Evolutionary conservation across 495 filamentous ascomycete genomes (phyloP).

Genomic region (Aspergillus homomorphus): DNA sequence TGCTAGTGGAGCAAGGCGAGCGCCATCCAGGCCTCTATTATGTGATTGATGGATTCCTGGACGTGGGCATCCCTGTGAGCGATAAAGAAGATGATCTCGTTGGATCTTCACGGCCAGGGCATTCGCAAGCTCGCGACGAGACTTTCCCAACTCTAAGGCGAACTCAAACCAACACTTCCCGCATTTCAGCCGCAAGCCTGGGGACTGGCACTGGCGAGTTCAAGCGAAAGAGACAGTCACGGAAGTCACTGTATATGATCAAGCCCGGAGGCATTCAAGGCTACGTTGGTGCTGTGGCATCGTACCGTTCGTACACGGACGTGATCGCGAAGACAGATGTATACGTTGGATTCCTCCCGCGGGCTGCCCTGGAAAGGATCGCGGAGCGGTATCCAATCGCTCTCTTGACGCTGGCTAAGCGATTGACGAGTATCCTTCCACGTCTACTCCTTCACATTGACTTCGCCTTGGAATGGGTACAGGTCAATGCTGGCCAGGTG

Average conservation of each 20-base stretch:
- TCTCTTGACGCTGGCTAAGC: conserved; percentile 90
- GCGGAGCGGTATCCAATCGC: conserved; percentile 91
- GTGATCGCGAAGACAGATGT: conserved; percentile 97
- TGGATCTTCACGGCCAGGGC: conserved; percentile 30
- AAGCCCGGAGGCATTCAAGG: conserved; percentile 95
- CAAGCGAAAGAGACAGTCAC: conserved; percentile 48
- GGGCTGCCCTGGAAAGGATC: conserved; percentile 81
- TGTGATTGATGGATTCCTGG: conserved; percentile 94
- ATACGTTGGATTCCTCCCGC: conserved; percentile 92
- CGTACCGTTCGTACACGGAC: conserved; percentile 93
- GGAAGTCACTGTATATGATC: conserved; percentile 82
- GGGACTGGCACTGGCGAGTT: conserved; percentile 34
- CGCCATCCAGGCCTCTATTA: conserved; percentile 95
- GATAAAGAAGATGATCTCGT: conserved; percentile 47
- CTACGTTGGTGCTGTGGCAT: conserved; percentile 89
- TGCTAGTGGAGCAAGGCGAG: conserved; percentile 96
- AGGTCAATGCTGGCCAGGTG: conserved; percentile 90
- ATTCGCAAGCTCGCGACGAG: conserved; percentile 38
- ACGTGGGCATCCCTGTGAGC: conserved; percentile 73
- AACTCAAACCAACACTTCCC: conserved; percentile 48
- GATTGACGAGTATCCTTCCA: conserved; percentile 83
- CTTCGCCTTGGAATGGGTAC: conserved; percentile 96
- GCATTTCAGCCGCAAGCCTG: conserved; percentile 21
- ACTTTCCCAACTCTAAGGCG: conserved; percentile 48
- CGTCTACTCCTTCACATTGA: conserved; percentile 95